Evolutionary conservation across 2,329 filamentous ascomycete genomes (phyloP).

Genomic region (Magnaporthiopsis poae): DNA sequence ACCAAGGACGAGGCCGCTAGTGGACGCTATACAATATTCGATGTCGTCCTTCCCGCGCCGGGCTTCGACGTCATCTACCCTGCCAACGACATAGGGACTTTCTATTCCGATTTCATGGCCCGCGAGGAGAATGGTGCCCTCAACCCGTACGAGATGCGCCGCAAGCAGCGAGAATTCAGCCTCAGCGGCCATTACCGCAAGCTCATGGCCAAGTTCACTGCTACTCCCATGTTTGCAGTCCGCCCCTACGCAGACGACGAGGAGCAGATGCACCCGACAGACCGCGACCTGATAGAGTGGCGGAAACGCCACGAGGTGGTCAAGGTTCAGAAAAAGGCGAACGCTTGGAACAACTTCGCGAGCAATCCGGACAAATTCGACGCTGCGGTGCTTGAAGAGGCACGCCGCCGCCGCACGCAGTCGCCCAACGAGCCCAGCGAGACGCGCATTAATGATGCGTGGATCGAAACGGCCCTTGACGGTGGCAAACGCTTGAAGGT

Average conservation of each 20-base stretch:
- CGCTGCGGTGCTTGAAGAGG: slow-evolving; percentile 17
- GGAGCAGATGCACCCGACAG: slow-evolving; percentile 82
- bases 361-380: slow-evolving; percentile 14
- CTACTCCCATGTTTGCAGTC: slow-evolving; percentile 56
- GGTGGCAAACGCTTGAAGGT: slow-evolving; percentile 33
- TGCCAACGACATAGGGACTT: slow-evolving; percentile 68
- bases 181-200: slow-evolving; percentile 83
- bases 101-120: slow-evolving; percentile 79
- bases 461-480: slow-evolving; percentile 29
- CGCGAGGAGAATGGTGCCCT: slow-evolving; percentile 66
- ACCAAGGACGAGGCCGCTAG: slow-evolving; percentile 67
- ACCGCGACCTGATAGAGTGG: slow-evolving; percentile 58
- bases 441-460: slow-evolving; percentile 27
- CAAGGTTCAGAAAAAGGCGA: slow-evolving; percentile 10
- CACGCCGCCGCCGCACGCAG: slow-evolving; percentile 19
- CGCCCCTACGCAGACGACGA: slow-evolving; percentile 59
- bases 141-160: slow-evolving; percentile 77
- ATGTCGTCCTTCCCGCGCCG: slow-evolving; percentile 83
- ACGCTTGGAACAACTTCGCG: slow-evolving; percentile 15
- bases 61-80: slow-evolving; percentile 87
- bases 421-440: slow-evolving; percentile 13
- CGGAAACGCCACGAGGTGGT: slow-evolving; percentile 22
- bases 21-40: slow-evolving; percentile 70
- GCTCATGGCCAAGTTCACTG: slow-evolving; percentile 62
- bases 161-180: slow-evolving; percentile 76